Base-by-base conservation (phyloP, 2,329 filamentous ascomycete genomes). In the Pseudocercospora macadamiae region DNA sequence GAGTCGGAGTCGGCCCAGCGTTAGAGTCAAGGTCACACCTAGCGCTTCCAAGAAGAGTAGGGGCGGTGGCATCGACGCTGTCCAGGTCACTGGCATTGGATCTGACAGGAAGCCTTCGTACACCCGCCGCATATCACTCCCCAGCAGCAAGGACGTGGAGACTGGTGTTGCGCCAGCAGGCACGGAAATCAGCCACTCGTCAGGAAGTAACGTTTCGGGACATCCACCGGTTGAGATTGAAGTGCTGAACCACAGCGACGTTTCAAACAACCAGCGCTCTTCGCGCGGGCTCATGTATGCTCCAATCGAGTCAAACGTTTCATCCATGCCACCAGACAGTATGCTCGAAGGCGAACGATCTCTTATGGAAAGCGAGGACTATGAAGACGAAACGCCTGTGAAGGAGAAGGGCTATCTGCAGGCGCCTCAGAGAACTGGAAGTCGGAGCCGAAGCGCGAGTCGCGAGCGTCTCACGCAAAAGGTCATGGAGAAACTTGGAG, bases 211-310 rank as follows among this genome's bases (percentile, higher is more conserved):
- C 74, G 82, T 93, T 57, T 82, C 80, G 54, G 88, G 79, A 25
- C 76, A 80, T 10, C 79, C 89, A 54, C 92, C 92, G 32, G 87
- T 97, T 64, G 92, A 97, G 72, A 90, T 97, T 61, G 93, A 97
- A 73, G 90, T 97, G 63, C 83, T 93, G 68, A 72, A 87, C 51
- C 74, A 83, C 82, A 80, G 89, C 84, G 76, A 96, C 82, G 64
- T 93, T 76, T 74, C 83, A 83, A 68, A 81, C 75, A 48, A 79
- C 72, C 62, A 80, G 72, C 61, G 63, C 23, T 68, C 66, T 23
- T 76, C 86, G 77, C 76, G 83, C 71, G 81, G 88, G 76, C 69
- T 83, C 77, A 71, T 85, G 75, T 92, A 89, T 72, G 78, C 87
- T 49, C 82, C 85, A 30, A 82, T 85, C 65, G 80, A 86, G 51